Percentiles rank a stretch among this genome's conserved stretches.
These are phyloP conservation scores for button mushroom (Agaricus bisporus) DNA, from an alignment of 768 basidiomycete species.

Conservation along the genomic window DNA sequence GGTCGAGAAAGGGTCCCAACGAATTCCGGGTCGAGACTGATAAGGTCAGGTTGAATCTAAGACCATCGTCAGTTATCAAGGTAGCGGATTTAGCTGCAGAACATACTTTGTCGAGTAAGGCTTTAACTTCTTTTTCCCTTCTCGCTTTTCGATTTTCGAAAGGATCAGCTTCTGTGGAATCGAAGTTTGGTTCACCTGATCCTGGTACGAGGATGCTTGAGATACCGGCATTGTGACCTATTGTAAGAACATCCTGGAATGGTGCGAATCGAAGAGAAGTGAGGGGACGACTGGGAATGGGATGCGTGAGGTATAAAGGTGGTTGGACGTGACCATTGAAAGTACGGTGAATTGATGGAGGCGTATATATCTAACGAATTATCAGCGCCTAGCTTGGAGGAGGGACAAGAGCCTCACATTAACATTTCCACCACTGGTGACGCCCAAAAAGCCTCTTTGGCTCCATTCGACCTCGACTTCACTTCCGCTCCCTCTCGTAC, in stretches of 20 bases:
- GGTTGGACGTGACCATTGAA: constrained; percentile 48
- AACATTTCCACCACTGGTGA: constrained; percentile 77
- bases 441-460: constrained; percentile 74
- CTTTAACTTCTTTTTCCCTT: constrained; percentile 87
- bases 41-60: constrained; percentile 82
- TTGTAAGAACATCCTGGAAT: constrained; percentile 77
- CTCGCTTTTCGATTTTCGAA: constrained; percentile 81
- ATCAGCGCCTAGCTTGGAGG: not conserved
- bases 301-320: constrained; percentile 86
- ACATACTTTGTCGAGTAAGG: constrained; percentile 79
- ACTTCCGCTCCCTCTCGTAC: constrained; percentile 53
- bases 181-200: constrained; percentile 91
- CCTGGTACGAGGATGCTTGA: constrained; percentile 89
- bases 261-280: constrained; percentile 70
- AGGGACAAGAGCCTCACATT: constrained; percentile 46
- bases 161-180: constrained; percentile 89
- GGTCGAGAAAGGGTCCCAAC: constrained; percentile 48
- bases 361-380: constrained; percentile 60
- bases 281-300: constrained; percentile 75
- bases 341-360: constrained; percentile 55
- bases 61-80: not conserved
- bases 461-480: constrained; percentile 75
- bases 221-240: constrained; percentile 75
- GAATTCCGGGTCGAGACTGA: constrained; percentile 75
- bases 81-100: not conserved